These are phyloP conservation scores for Globisporangium acanthophoron DNA, from an alignment of 352 stramenopile genomes.

Conservation along the genomic window DNA sequence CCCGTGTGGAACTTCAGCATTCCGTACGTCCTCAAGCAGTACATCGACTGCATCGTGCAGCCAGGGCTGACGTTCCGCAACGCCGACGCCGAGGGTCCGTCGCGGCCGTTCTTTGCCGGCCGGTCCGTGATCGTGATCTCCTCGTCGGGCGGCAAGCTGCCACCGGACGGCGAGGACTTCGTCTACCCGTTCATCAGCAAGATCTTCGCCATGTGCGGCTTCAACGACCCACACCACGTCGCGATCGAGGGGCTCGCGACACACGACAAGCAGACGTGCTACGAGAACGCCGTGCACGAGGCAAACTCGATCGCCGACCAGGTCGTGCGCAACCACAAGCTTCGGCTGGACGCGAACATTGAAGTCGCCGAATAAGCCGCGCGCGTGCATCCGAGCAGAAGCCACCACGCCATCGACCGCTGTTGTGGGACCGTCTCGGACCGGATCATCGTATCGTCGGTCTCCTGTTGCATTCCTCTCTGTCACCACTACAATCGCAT, in stretches of 20 bases:
- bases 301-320: conserved; percentile 55
- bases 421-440: neutral
- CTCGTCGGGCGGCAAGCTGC: conserved; percentile 62
- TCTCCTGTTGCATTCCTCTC: neutral
- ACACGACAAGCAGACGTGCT: conserved; percentile 62
- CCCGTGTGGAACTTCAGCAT: conserved; percentile 79
- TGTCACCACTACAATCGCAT: neutral
- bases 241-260: conserved; percentile 55
- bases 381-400: neutral
- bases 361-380: neutral
- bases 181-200: conserved; percentile 66
- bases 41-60: conserved; percentile 78
- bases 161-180: conserved; percentile 50
- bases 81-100: conserved; percentile 50
- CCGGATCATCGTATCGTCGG: neutral
- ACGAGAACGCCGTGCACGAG: conserved; percentile 42
- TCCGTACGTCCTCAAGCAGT: conserved; percentile 79
- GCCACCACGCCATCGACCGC: neutral
- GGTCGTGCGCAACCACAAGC: conserved; percentile 52
- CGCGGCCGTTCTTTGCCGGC: conserved; percentile 50
- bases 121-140: conserved; percentile 68
- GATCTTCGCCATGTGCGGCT: conserved; percentile 76
- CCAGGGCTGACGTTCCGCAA: conserved; percentile 64
- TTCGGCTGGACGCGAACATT: conserved; percentile 38
- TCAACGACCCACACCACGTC: conserved; percentile 59